Conservation (phyloP, 2,329 filamentous ascomycete genomes). For the Penicillium sumatraense region DNA sequence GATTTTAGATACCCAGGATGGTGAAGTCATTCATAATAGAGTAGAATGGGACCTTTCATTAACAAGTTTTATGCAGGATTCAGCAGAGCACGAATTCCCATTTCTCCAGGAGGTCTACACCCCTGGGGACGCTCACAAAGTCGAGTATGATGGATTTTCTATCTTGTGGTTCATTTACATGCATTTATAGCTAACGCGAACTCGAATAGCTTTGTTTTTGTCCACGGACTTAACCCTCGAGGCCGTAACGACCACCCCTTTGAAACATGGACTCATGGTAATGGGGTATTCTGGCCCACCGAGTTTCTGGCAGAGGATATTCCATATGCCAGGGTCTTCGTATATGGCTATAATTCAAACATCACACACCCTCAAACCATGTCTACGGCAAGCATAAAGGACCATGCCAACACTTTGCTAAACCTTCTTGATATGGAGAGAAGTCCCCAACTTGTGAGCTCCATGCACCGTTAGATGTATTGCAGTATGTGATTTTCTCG, state of each 20-base stretch:
- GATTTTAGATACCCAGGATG: conserved; percentile 1
- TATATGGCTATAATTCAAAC: conserved; percentile 39
- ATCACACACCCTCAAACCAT: conserved; percentile 36
- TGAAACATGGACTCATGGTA: conserved; percentile 37
- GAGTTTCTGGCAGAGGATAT: conserved; percentile 31
- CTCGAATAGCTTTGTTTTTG: conserved; percentile 32
- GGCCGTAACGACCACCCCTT: conserved; percentile 37
- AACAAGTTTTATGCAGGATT: conserved; percentile 9
- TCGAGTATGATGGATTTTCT: conserved; percentile 28
- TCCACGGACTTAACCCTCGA: conserved; percentile 37
- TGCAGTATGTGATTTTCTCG: not conserved
- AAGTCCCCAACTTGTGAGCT: conserved; percentile 28
- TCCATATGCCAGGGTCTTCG: conserved; percentile 34
- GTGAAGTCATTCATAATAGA: not conserved
- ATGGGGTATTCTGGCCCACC: conserved; percentile 26
- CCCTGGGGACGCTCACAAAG: conserved; percentile 27
- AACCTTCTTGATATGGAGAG: conserved; percentile 38
- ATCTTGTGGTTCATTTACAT: not conserved
- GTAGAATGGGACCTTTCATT: not conserved
- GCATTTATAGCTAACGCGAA: not conserved
- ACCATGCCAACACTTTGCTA: conserved; percentile 40
- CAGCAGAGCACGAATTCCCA: conserved; percentile 32
- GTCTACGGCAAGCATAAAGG: conserved; percentile 40
- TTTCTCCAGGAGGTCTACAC: conserved; percentile 36
- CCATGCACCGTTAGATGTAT: not conserved